Base-by-base conservation (phyloP, 2,329 filamentous ascomycete genomes). In the Aspergillus sp. region DNA sequence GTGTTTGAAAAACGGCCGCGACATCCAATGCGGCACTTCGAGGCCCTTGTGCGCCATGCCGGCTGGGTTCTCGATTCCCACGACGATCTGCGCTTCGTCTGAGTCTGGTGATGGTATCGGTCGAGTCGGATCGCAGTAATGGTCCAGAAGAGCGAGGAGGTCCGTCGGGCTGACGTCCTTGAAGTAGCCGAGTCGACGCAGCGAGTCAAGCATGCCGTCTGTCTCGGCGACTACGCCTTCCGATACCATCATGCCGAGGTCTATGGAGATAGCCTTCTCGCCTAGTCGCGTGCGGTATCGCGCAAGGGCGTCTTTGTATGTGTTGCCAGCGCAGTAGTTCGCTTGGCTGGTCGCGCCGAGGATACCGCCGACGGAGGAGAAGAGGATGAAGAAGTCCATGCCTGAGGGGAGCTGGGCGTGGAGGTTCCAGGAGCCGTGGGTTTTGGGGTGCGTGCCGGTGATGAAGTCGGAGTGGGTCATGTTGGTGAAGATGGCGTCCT, bases 311-410 rank as follows among this genome's bases (percentile, higher is more conserved):
- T 75, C 72, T 49, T 74, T 66, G 61, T 68, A 78, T 0, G 73
- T 68, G 56, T 70, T 71, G 26, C 65, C 75, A 14, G 75, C 74
- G 14, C 71, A 67, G 57, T 78, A 78, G 62, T 77, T 79, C 4
- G 78, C 72, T 52, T 83, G 70, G 7, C 75, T 73, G 2, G 72
- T 60, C 52, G 78, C 77, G 6, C 81, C 80, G 4, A 79, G 16
- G 14, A 60, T 65, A n/a, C 82, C 65, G 4, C 74, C 73, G 49
- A 75, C 71, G 1, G 71, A 61, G 4, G 76, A 78, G 1, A 74
- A 75, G 3, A 77, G 65, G 55, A 74, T 67, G 56, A 77, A 63
- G 62, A 79, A 78, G 61, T 78, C 77, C 47, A 76, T 78, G 63
- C 10, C 26, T 26, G 14, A 59, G n/a, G 42, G 52, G 63, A 11